Evolutionary conservation across 495 filamentous ascomycete genomes (phyloP).

Genomic region (Xylaria curta): DNA sequence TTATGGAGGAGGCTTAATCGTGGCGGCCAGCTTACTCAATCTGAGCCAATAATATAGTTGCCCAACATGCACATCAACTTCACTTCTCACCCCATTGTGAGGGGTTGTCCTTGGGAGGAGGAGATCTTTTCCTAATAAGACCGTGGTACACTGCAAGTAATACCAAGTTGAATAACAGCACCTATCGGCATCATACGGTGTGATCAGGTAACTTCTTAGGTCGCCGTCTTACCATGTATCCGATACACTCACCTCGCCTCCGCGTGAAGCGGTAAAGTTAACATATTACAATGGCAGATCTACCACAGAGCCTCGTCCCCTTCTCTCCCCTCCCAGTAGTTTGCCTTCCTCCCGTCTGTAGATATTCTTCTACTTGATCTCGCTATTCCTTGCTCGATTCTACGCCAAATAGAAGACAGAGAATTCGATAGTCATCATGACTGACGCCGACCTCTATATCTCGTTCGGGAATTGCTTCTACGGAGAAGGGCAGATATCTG

Average conservation of each 20-base stretch:
- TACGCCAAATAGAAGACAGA: background rate
- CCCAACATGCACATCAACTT: conserved; percentile 6
- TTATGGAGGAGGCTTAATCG: background rate
- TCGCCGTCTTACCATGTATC: background rate
- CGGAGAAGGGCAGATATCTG: conserved; percentile 17
- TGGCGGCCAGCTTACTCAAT: no score
- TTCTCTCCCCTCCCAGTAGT: background rate
- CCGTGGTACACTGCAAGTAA: conserved; percentile 20
- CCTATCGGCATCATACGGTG: conserved; percentile 18
- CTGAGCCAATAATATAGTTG: conserved; percentile 9
- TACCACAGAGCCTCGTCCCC: background rate
- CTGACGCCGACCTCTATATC: conserved; percentile 31
- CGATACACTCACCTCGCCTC: background rate
- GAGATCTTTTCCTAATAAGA: conserved; percentile 16
- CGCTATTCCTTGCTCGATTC: background rate
- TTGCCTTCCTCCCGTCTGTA: background rate
- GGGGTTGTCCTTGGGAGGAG: background rate
- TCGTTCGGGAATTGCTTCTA: conserved; percentile 45
- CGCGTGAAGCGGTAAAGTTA: background rate
- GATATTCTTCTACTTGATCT: background rate
- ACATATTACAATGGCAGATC: background rate
- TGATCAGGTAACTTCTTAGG: background rate
- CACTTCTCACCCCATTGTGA: background rate
- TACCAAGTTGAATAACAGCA: conserved; percentile 17
- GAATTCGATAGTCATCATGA: conserved; percentile 23